Percentiles rank a stretch among this genome's conserved stretches.
These are phyloP conservation scores for Colletotrichum liriopes DNA, from an alignment of 2,329 filamentous ascomycete genomes.

Conservation along the genomic window DNA sequence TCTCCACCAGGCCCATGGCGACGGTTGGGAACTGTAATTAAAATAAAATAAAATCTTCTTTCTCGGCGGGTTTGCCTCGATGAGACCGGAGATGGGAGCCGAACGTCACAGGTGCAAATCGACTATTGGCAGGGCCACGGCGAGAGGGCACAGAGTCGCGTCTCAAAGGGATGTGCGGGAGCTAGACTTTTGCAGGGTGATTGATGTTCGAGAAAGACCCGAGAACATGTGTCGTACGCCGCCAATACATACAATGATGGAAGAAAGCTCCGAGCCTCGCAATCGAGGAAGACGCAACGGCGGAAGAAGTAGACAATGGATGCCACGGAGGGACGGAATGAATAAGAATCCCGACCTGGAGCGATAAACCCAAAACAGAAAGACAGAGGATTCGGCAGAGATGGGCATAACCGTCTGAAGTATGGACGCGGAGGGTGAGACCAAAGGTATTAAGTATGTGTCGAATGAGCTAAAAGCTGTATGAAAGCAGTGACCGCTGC, in stretches of 20 bases:
- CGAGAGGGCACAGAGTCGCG: not conserved
- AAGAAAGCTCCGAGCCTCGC: not conserved
- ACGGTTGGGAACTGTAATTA: not conserved
- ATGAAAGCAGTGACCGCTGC: constrained; percentile 23
- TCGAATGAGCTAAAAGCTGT: constrained; percentile 26
- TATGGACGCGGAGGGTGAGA: constrained; percentile 7
- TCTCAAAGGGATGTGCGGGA: not conserved
- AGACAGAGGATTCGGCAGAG: not conserved
- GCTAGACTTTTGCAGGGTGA: not conserved
- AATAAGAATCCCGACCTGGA: not conserved
- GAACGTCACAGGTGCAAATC: not conserved
- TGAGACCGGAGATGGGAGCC: not conserved
- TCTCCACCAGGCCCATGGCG: constrained; percentile 67
- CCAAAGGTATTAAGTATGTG: constrained; percentile 21
- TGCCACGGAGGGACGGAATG: constrained; percentile 3
- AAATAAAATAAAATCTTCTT: not conserved
- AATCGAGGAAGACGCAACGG: not conserved
- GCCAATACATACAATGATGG: not conserved
- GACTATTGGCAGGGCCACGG: not conserved
- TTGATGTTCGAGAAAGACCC: not conserved
- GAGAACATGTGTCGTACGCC: not conserved
- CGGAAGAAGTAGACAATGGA: not conserved
- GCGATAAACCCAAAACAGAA: not conserved
- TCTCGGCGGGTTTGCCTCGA: not conserved
- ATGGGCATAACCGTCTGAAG: constrained; percentile 25